A percentile compares a stretch with the other conserved stretches of the same genome.
These are phyloP conservation scores for Luffa acutangula DNA, from an alignment of 306 rosid species.

Conservation along the genomic window DNA sequence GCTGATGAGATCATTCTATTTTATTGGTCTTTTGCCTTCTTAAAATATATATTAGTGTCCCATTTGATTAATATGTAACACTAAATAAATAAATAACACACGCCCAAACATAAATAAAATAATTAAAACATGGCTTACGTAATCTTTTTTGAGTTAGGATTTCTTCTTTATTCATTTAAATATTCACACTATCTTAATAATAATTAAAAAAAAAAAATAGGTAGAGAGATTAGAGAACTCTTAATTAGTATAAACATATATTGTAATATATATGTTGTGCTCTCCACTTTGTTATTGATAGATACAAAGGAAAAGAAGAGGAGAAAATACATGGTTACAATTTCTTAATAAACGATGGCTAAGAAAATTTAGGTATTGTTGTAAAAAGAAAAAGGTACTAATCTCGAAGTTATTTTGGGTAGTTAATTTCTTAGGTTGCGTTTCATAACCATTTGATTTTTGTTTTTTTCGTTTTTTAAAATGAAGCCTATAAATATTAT, in stretches of 20 bases:
- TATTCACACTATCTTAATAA: not conserved
- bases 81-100: not conserved
- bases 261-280: not conserved
- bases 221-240: no score
- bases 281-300: not conserved
- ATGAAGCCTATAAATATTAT: no score
- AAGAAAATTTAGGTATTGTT: no score
- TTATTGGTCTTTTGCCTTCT: not conserved
- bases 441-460: no score
- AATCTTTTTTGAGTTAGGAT: not conserved
- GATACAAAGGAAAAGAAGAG: not conserved
- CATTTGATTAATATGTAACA: not conserved
- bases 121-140: conserved; percentile 3
- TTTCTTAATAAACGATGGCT: no score
- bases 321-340: not conserved
- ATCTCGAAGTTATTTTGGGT: no score
- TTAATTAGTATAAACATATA: not conserved
- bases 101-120: not conserved
- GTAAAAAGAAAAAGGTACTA: no score
- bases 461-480: no score
- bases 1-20: not conserved
- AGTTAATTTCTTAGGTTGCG: no score
- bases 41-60: not conserved
- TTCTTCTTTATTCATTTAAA: not conserved
- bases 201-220: no score